These are phyloP conservation scores for Mucor piriformis DNA, from an alignment of 371 early-diverging fungal species.

Conservation along the genomic window DNA sequence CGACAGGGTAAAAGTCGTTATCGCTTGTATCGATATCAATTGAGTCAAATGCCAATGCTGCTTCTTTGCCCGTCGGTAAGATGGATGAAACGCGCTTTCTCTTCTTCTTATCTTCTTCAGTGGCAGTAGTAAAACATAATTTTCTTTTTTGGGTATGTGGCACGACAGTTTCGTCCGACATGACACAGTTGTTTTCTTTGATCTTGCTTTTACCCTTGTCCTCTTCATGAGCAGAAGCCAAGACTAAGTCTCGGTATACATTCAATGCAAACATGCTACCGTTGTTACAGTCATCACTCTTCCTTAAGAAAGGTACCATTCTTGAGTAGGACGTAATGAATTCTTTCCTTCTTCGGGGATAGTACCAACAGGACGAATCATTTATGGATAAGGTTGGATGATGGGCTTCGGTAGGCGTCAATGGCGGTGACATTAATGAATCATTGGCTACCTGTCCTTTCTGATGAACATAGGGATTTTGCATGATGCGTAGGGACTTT, in stretches of 20 bases:
- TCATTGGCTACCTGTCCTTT: slow-evolving; percentile 3
- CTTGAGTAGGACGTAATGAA: slow-evolving; percentile 23
- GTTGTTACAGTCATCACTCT: neutral
- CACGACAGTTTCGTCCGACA: slow-evolving; percentile 33
- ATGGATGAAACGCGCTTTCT: slow-evolving; percentile 28
- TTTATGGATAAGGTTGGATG: neutral
- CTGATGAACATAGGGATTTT: slow-evolving; percentile 10
- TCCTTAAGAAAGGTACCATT: slow-evolving; percentile 25
- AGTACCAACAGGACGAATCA: neutral
- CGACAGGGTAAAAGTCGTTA: slow-evolving; percentile 21
- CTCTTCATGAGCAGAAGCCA: neutral
- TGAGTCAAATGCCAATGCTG: slow-evolving; percentile 32
- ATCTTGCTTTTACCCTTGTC: slow-evolving; percentile 4
- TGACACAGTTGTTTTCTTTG: slow-evolving; percentile 19
- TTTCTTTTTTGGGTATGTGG: slow-evolving; percentile 30
- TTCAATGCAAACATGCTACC: slow-evolving; percentile 27
- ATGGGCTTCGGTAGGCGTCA: slow-evolving; percentile 32
- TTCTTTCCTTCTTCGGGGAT: slow-evolving; percentile 18
- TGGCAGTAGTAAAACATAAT: neutral
- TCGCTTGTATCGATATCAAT: slow-evolving; percentile 32
- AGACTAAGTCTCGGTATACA: slow-evolving; percentile 24
- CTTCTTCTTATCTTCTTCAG: slow-evolving; percentile 8
- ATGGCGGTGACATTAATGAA: slow-evolving; percentile 34
- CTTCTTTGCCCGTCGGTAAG: slow-evolving; percentile 30
- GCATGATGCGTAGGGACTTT: slow-evolving; percentile 21